Evolutionary conservation across 108 stramenopile species (phyloP).

Genomic region (Parietichytrium sp.): DNA sequence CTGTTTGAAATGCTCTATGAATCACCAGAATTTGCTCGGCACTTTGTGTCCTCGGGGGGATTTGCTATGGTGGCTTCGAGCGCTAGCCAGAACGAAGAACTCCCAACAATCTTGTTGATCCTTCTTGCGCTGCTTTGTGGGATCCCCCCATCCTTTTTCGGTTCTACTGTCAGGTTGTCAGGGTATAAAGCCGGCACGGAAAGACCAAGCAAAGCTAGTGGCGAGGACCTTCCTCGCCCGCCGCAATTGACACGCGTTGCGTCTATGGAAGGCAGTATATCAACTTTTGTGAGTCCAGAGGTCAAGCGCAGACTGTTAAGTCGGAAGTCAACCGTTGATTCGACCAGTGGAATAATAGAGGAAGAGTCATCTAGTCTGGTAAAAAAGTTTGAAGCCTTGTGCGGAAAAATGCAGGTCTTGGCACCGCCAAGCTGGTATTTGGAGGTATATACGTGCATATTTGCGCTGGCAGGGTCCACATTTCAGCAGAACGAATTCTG

Average conservation of each 20-base stretch:
- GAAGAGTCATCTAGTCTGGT: too few species aligned
- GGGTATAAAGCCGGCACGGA: too few species aligned
- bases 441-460: too few species aligned
- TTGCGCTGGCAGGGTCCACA: too few species aligned
- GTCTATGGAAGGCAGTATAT: background rate
- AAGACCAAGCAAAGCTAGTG: too few species aligned
- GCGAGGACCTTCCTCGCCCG: background rate
- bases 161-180: background rate
- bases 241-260: background rate
- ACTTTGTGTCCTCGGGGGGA: background rate
- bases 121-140: background rate
- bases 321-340: slow-evolving; percentile 11
- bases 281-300: background rate
- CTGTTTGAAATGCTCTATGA: slow-evolving; percentile 34
- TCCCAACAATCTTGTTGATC: background rate
- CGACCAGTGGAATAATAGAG: too few species aligned
- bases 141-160: background rate
- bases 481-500: too few species aligned
- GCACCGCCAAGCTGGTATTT: slow-evolving; percentile 14
- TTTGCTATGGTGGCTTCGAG: background rate
- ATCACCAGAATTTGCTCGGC: background rate
- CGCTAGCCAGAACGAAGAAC: background rate
- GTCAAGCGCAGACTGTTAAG: background rate
- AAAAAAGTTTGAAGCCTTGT: too few species aligned
- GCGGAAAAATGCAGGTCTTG: too few species aligned